These are phyloP conservation scores for Exophiala sideris DNA, from an alignment of 2,329 filamentous ascomycete genomes.

Conservation along the genomic window DNA sequence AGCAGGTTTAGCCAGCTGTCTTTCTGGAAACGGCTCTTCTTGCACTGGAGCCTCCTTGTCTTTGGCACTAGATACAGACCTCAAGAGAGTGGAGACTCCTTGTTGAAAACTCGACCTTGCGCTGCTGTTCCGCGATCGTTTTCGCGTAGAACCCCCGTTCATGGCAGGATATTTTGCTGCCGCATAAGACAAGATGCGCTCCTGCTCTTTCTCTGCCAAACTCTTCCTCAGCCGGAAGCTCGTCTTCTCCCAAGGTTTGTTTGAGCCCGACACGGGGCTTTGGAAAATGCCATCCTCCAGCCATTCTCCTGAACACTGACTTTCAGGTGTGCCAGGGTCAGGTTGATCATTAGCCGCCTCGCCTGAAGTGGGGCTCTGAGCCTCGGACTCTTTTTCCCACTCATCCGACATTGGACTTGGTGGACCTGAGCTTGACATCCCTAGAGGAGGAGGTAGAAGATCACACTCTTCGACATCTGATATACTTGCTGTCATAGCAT, in stretches of 20 bases:
- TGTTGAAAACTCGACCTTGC: slow-evolving; percentile 20
- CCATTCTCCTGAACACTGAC: slow-evolving; percentile 14
- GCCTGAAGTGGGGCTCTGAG: not conserved
- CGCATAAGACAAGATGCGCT: slow-evolving; percentile 30
- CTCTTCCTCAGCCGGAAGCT: slow-evolving; percentile 1
- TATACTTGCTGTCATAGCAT: slow-evolving; percentile 23
- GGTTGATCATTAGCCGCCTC: not conserved
- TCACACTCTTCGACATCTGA: slow-evolving; percentile 16
- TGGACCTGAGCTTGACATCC: slow-evolving; percentile 11
- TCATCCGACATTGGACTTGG: slow-evolving; percentile 14
- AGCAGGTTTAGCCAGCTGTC: slow-evolving; percentile 35
- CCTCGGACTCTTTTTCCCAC: slow-evolving; percentile 10
- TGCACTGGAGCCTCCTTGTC: not conserved
- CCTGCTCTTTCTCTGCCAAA: slow-evolving; percentile 16
- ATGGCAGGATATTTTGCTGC: slow-evolving; percentile 12
- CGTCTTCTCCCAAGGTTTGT: not conserved
- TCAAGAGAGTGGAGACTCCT: slow-evolving; percentile 13
- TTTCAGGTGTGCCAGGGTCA: not conserved
- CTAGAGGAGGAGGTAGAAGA: slow-evolving; percentile 20
- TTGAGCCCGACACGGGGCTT: slow-evolving; percentile 5
- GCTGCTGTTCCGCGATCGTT: slow-evolving; percentile 6
- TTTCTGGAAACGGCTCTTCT: slow-evolving; percentile 11
- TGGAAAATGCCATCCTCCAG: slow-evolving; percentile 12
- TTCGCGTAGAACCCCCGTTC: slow-evolving; percentile 2
- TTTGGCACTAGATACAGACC: slow-evolving; percentile 16